phyloP scores from a whole-genome alignment of 768 basidiomycete species.

The Termitomyces sp. region DNA sequence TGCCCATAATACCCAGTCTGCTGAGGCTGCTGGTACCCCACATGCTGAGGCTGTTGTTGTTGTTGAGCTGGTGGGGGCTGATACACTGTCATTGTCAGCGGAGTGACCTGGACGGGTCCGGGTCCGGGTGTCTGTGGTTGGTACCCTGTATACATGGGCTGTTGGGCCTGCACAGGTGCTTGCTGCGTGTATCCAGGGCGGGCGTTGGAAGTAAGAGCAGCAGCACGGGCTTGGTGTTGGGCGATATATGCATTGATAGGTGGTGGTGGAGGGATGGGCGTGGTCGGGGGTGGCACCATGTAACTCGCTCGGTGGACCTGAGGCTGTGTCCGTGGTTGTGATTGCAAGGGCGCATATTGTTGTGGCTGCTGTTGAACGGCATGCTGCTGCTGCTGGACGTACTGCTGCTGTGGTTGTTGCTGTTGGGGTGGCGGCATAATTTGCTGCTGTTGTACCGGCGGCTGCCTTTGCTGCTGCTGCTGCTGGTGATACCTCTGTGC shows the following conservation, averaged over 20 bases:
- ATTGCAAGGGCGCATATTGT: constrained; percentile 14
- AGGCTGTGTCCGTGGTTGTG: constrained; percentile 21
- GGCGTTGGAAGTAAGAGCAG: neutral
- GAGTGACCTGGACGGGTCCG: neutral
- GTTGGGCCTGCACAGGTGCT: constrained; percentile 11
- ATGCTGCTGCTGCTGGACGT: constrained; percentile 16
- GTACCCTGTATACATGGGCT: constrained; percentile 20
- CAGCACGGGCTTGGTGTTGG: constrained; percentile 25
- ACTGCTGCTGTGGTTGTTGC: constrained; percentile 19
- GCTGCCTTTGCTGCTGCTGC: constrained; percentile 29
- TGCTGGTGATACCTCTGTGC: constrained; percentile 51
- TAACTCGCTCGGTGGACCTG: constrained; percentile 25
- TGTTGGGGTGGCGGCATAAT: constrained; percentile 16
- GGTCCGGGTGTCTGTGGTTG: constrained; percentile 2
- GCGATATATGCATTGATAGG: constrained; percentile 21
- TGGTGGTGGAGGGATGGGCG: constrained; percentile 24
- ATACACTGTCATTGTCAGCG: constrained; percentile 14
- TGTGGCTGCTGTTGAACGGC: constrained; percentile 22
- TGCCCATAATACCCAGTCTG: constrained; percentile 15
- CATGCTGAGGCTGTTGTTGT: constrained; percentile 19
- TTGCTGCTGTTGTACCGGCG: constrained; percentile 17
- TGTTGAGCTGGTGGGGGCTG: constrained; percentile 18
- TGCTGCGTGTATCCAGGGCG: constrained; percentile 28
- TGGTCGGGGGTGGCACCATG: constrained; percentile 15
- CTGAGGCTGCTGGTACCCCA: constrained; percentile 7